Evolutionary conservation across 768 basidiomycete species (phyloP), one percentile per base, ranked within the genome.

Genomic region (Hortiboletus campestris): DNA sequence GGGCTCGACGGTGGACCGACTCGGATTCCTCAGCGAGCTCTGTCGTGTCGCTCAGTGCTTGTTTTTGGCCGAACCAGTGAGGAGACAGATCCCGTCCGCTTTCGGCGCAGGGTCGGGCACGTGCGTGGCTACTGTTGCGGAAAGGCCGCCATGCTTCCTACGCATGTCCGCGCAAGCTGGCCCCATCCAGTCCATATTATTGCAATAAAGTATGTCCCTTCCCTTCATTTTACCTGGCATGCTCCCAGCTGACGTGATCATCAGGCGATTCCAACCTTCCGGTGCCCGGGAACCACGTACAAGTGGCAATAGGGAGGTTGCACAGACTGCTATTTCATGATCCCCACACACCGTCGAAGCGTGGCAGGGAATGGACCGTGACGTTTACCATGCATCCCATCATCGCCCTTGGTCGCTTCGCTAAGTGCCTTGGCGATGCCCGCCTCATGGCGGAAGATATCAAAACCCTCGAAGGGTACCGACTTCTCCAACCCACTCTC

Each of bases 351-450:
- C 60, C 51, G 12, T 67, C 59, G 51, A 64, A 62, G 68, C 68
- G 57, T 69, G 67, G 63, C 62, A 59, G 39, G 57, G 68, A 65
- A 66, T 66, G 67, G 46, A 59, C 43, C 16, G 41, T 65, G 58
- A 65, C 58, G 59, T 65, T 59, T 53, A 4, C 40, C 60, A 59
- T 55, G 67, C 61, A 48, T 35, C 56, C 56, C 53, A 0, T 63
- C 67, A 69, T 61, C 68, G 67, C 67, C 65, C 47, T 58, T 51
- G 28, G 58, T 67, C 67, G 61, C 57, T 63, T 69, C 67, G 63
- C 53, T 41, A 67, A 55, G 40, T 56, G 25, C 38, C 40, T 63
- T 65, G 67, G 66, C 67, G 68, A 63, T 69, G 65, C 57, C 51
- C 58, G 67, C 67, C 67, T 60, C 60, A 38, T 60, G 67, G 68